Evolutionary conservation across 306 rosid genomes (phyloP).

Genomic region (Trifolium pratense): DNA sequence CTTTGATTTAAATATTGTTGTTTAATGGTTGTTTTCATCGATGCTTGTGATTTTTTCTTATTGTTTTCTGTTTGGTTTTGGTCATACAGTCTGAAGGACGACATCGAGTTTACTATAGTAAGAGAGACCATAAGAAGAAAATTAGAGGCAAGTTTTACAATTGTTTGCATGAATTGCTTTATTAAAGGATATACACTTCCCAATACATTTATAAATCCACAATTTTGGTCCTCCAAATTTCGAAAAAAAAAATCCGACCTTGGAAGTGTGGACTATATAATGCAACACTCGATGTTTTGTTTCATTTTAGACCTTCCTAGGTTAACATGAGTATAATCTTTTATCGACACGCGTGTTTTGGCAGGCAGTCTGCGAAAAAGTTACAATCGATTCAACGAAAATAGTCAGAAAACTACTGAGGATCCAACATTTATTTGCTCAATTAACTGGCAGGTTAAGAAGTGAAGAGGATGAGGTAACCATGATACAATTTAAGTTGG

Average conservation of each 20-base stretch:
- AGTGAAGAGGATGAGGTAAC: slow-evolving; percentile 90
- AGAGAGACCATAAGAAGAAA: slow-evolving; percentile 79
- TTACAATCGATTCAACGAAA: slow-evolving; percentile 72
- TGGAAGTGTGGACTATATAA: no score
- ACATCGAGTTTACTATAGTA: slow-evolving; percentile 90
- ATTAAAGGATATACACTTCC: not conserved
- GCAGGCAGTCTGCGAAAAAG: slow-evolving; percentile 74
- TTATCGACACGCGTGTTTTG: not conserved
- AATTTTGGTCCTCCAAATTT: no score
- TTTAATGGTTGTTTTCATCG: slow-evolving; percentile 1
- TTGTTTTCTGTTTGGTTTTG: slow-evolving; percentile 30
- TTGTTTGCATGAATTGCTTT: slow-evolving; percentile 22
- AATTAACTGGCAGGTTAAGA: slow-evolving; percentile 67
- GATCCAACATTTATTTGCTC: slow-evolving; percentile 87
- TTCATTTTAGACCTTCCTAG: slow-evolving; percentile 4
- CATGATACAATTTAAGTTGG: slow-evolving; percentile 4
- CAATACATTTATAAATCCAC: not conserved
- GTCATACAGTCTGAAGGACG: slow-evolving; percentile 74
- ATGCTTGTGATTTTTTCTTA: slow-evolving; percentile 30
- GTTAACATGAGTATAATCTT: slow-evolving; percentile 17
- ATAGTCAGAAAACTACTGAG: slow-evolving; percentile 75
- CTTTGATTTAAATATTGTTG: slow-evolving; percentile 17
- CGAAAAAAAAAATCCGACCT: no score
- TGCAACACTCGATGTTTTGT: no score
- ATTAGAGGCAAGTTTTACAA: slow-evolving; percentile 68